Percentiles rank a stretch among this genome's conserved stretches.
These are phyloP conservation scores for Drosera spatulata DNA, from an alignment of 179 eudicot genomes.

Conservation along the genomic window DNA sequence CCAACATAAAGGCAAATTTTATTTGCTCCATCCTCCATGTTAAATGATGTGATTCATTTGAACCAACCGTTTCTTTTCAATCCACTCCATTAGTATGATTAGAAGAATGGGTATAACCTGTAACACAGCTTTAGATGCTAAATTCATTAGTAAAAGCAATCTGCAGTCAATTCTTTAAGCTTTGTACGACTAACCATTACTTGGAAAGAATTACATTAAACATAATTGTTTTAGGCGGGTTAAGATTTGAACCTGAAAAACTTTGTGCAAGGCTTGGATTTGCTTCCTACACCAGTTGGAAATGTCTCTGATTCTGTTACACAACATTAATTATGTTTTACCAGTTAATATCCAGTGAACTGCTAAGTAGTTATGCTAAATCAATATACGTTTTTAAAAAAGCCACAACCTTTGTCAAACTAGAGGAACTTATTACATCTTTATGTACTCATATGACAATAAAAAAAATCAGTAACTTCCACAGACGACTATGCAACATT, in stretches of 20 bases:
- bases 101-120: slow-evolving; percentile 19
- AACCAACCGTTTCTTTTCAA: slow-evolving; percentile 19
- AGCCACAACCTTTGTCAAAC: background rate
- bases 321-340: slow-evolving; percentile 35
- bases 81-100: slow-evolving; percentile 13
- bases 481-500: too few relatives aligned
- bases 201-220: slow-evolving; percentile 21
- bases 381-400: background rate
- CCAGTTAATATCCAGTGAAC: slow-evolving; percentile 29
- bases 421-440: too few relatives aligned
- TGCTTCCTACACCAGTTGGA: slow-evolving; percentile 83
- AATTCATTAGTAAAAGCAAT: slow-evolving; percentile 54
- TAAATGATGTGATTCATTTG: background rate
- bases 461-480: too few relatives aligned
- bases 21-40: background rate
- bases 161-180: slow-evolving; percentile 16
- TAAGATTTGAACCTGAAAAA: slow-evolving; percentile 88
- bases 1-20: background rate
- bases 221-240: slow-evolving; percentile 34
- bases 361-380: slow-evolving; percentile 22
- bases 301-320: slow-evolving; percentile 70
- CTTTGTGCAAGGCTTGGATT: slow-evolving; percentile 94
- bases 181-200: slow-evolving; percentile 16
- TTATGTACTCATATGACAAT: too few relatives aligned
- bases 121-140: slow-evolving; percentile 25